Conservation (phyloP, 1,284 basidiomycete genomes). For the Athelia sp. region DNA sequence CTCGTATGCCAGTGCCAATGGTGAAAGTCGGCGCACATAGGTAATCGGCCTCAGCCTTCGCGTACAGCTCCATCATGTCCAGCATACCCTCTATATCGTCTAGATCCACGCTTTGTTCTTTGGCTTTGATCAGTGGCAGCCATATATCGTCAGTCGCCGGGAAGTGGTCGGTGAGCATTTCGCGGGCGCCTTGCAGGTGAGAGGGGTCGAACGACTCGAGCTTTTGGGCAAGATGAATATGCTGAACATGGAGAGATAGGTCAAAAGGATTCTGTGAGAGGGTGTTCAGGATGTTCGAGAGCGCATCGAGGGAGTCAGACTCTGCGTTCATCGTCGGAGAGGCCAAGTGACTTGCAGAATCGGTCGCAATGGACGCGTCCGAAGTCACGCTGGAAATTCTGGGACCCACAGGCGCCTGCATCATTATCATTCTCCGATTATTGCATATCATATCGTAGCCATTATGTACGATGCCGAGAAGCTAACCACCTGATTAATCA, state of each 20-base stretch:
- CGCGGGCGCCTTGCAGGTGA: constrained; percentile 54
- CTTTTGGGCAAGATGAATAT: constrained; percentile 55
- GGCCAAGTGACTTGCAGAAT: neutral
- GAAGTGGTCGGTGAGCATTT: constrained; percentile 59
- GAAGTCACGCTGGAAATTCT: too few species aligned
- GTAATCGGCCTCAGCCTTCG: constrained; percentile 74
- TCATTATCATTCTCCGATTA: too few species aligned
- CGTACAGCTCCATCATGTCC: constrained; percentile 60
- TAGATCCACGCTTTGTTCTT: constrained; percentile 40
- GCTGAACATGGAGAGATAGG: constrained; percentile 53
- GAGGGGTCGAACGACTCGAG: constrained; percentile 45
- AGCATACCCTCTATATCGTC: constrained; percentile 45
- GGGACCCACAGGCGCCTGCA: too few species aligned
- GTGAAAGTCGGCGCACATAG: constrained; percentile 54
- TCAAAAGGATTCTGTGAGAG: constrained; percentile 59
- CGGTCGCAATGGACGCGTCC: too few species aligned
- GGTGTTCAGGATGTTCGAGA: constrained; percentile 51
- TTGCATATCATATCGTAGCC: neutral
- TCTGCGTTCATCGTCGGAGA: constrained; percentile 25
- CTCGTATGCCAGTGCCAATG: constrained; percentile 7
- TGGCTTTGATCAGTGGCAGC: constrained; percentile 56
- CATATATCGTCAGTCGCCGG: constrained; percentile 66
- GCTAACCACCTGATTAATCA: neutral
- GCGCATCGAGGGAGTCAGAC: constrained; percentile 47
- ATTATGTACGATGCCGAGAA: neutral